phyloP scores from a whole-genome alignment of 192 early-diverging fungal species.

The Rhizophagus clarus region DNA sequence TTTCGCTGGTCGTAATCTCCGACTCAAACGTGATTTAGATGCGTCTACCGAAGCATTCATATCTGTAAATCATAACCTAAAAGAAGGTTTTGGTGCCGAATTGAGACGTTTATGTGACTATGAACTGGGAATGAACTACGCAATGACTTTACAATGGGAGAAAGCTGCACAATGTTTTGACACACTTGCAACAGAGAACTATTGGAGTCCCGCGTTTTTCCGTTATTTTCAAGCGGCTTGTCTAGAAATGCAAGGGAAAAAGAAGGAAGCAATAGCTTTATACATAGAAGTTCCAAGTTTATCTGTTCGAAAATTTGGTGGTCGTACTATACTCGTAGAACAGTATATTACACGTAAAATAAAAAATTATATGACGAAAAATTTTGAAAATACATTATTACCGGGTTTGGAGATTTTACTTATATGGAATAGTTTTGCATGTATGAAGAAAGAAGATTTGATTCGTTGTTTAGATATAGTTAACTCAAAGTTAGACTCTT shows the following conservation, averaged over 20 bases:
- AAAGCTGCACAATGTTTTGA: slow-evolving; percentile 43
- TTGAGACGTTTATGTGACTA: slow-evolving; percentile 46
- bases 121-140: slow-evolving; percentile 50
- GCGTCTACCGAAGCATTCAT: slow-evolving; percentile 49
- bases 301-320: slow-evolving; percentile 47
- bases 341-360: slow-evolving; percentile 52
- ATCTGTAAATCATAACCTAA: slow-evolving; percentile 40
- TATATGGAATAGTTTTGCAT: slow-evolving; percentile 52
- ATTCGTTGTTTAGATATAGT: slow-evolving; percentile 35
- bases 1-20: slow-evolving; percentile 48
- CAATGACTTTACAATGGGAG: slow-evolving; percentile 48
- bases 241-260: slow-evolving; percentile 57
- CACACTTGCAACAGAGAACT: slow-evolving; percentile 42
- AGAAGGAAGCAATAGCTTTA: slow-evolving; percentile 69
- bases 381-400: slow-evolving; percentile 49
- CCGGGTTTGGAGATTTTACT: slow-evolving; percentile 53
- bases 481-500: slow-evolving; percentile 36
- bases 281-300: slow-evolving; percentile 55
- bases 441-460: slow-evolving; percentile 46
- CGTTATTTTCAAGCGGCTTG: slow-evolving; percentile 47
- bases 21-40: slow-evolving; percentile 50
- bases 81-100: slow-evolving; percentile 40
- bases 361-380: slow-evolving; percentile 47
- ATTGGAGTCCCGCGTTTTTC: slow-evolving; percentile 53
- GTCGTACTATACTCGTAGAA: slow-evolving; percentile 47